phyloP scores from a whole-genome alignment of 768 basidiomycete species.

The Butyriboletus loyo region DNA sequence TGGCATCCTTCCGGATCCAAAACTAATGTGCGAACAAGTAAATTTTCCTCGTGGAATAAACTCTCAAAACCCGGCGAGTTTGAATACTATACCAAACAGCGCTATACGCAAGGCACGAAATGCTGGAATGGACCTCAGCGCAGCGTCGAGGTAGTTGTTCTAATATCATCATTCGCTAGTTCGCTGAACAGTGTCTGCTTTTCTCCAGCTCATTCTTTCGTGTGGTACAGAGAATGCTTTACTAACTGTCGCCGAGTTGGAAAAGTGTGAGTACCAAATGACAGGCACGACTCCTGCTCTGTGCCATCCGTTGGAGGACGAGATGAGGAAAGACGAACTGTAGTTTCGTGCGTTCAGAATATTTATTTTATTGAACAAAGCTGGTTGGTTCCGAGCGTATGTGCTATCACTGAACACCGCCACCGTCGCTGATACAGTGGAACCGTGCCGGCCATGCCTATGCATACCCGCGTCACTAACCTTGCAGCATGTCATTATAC shows the following conservation, averaged over 20 bases:
- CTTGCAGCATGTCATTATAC: background rate
- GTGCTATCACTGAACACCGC: background rate
- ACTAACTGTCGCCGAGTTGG: constrained; percentile 76
- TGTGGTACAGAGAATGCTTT: constrained; percentile 88
- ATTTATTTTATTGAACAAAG: constrained; percentile 1
- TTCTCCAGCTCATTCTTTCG: constrained; percentile 63
- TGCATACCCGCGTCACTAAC: background rate
- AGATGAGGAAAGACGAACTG: constrained; percentile 29
- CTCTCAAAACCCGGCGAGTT: constrained; percentile 55
- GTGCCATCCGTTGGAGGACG: constrained; percentile 50
- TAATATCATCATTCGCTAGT: background rate
- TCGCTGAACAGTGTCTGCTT: constrained; percentile 1
- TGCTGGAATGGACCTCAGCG: constrained; percentile 98
- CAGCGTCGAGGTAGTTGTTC: constrained; percentile 62
- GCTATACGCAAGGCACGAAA: constrained; percentile 79
- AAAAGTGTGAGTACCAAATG: constrained; percentile 95
- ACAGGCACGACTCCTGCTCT: constrained; percentile 83
- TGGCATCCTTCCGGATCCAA: background rate
- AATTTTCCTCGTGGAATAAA: constrained; percentile 77
- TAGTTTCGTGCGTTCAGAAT: constrained; percentile 10
- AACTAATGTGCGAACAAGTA: constrained; percentile 39
- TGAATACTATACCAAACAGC: constrained; percentile 78
- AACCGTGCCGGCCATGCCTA: no score
- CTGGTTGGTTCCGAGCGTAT: background rate
- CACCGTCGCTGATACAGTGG: background rate